Percentiles rank a stretch among this genome's conserved stretches.
Conservation (phyloP, 2,329 filamentous ascomycete species). For the Cladophialophora immunda region DNA sequence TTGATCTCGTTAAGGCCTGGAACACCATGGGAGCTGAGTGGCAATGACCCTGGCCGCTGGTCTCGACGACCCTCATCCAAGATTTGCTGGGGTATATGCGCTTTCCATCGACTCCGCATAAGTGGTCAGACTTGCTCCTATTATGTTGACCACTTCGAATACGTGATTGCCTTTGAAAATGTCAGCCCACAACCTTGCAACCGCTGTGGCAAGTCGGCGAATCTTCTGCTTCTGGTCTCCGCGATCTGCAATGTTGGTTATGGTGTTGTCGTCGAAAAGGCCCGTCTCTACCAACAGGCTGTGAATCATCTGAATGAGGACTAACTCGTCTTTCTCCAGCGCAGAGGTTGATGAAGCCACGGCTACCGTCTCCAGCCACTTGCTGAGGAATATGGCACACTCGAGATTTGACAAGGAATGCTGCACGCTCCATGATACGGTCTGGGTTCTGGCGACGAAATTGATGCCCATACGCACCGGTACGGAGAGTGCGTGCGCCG, state of each 20-base stretch:
- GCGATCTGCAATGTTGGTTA: slow-evolving; percentile 3
- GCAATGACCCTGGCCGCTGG: too few species aligned
- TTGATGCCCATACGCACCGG: slow-evolving; percentile 49
- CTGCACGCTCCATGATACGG: slow-evolving; percentile 50
- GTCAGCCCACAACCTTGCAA: slow-evolving; percentile 44
- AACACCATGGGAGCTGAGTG: too few species aligned
- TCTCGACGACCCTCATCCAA: too few species aligned
- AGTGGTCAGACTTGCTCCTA: slow-evolving; percentile 22
- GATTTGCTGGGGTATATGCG: too few species aligned
- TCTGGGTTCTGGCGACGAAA: slow-evolving; percentile 48
- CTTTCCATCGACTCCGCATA: slow-evolving; percentile 16
- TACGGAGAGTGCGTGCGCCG: slow-evolving; percentile 73
- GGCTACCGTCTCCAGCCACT: slow-evolving; percentile 50
- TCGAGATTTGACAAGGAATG: slow-evolving; percentile 49
- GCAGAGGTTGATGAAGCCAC: not conserved
- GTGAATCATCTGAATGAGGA: slow-evolving; percentile 18
- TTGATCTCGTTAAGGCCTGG: too few species aligned
- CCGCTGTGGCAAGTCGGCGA: slow-evolving; percentile 21
- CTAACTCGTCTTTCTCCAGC: slow-evolving; percentile 15
- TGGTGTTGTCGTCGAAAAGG: slow-evolving; percentile 14
- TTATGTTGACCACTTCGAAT: slow-evolving; percentile 36
- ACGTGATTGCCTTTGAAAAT: slow-evolving; percentile 55
- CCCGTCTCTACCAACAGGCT: slow-evolving; percentile 16
- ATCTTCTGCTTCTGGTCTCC: slow-evolving; percentile 16
- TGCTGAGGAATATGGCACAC: slow-evolving; percentile 52